Evolutionary conservation across 352 stramenopile genomes (phyloP), one percentile per base, ranked within the genome.

Genomic region (Phytopythium chamaehyphon): DNA sequence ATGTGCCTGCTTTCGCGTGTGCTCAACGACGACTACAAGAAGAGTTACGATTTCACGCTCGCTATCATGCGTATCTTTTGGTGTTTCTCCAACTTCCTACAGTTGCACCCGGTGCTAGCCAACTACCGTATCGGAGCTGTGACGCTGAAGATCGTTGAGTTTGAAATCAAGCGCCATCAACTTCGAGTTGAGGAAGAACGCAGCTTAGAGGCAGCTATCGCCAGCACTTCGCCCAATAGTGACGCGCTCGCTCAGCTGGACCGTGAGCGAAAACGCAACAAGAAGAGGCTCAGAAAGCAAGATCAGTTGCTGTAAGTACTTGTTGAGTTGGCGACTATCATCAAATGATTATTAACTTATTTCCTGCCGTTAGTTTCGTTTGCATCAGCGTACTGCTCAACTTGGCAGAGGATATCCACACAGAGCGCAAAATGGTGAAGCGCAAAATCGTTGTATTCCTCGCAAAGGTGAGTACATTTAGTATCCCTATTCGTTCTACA

Each of bases 361-460:
- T 63, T 24, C 42, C 55, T 45, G 12, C 23, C 38, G 4, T 12
- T 53, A 88, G 77, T 19, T 84, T 83, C 39, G 77, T 98, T 23
- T 96, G 83, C 64, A 88, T 98, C 37, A 95, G 94, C 50, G 80
- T 98, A 42, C 74, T 98, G 26, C 74, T 97, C 58, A 98, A 98
- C 62, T 71, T 98, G 33, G 90, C 93, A 0, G 93, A 98, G 57
- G 93, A 98, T 54, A 88, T 96, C 57, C 74, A 85, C 47, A 95
- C 93, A 4, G 93, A 98, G 60, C 69, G 80, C 21, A 98, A 98
- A 64, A 98, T 98, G 92, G 87, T 97, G 33, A 98, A 97, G 61
- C 92, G 88, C 50, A 95, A 93, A 67, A 88, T 89, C 59, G 76
- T 91, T 19, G n/a, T 73, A 22, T 83, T 90, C 40, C 59, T 95